Percentiles rank a stretch among this genome's conserved stretches.
Evolutionary conservation across 1,284 basidiomycete genomes (phyloP).

Genomic region (Microbotryomycetes sp.): DNA sequence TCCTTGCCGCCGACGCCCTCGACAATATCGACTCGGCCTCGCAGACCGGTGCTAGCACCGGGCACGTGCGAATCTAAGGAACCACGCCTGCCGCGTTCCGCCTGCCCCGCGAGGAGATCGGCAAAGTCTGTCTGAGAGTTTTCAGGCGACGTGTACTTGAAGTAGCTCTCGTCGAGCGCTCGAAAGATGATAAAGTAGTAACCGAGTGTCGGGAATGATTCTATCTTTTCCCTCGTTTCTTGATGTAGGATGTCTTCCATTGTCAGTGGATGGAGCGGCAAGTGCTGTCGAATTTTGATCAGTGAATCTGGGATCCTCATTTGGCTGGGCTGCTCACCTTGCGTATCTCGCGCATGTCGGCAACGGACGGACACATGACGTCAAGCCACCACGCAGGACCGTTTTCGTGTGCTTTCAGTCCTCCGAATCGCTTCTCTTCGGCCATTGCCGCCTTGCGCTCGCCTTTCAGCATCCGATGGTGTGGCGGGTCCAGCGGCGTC

Average conservation of each 20-base stretch:
- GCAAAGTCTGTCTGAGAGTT: not conserved
- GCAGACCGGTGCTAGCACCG: slow-evolving; percentile 10
- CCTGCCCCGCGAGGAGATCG: slow-evolving; percentile 9
- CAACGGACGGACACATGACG: slow-evolving; percentile 80
- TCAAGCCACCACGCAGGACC: slow-evolving; percentile 80
- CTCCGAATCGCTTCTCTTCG: slow-evolving; percentile 21
- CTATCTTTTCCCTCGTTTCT: slow-evolving; percentile 88
- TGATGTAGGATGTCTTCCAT: slow-evolving; percentile 93
- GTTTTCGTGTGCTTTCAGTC: slow-evolving; percentile 13
- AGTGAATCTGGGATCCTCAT: slow-evolving; percentile 3
- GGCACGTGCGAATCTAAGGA: not conserved
- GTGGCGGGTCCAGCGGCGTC: not conserved
- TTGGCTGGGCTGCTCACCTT: slow-evolving; percentile 51
- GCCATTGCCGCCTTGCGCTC: slow-evolving; percentile 19
- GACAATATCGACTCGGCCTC: slow-evolving; percentile 49
- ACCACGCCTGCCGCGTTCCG: slow-evolving; percentile 1
- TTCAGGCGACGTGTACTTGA: slow-evolving; percentile 46
- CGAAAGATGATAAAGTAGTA: slow-evolving; percentile 91
- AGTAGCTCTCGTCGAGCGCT: slow-evolving; percentile 65
- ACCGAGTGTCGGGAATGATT: slow-evolving; percentile 77
- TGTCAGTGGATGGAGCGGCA: slow-evolving; percentile 87
- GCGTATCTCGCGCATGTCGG: slow-evolving; percentile 78
- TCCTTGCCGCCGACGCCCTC: slow-evolving; percentile 51
- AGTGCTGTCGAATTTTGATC: slow-evolving; percentile 55
- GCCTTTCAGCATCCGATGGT: slow-evolving; percentile 9